Evolutionary conservation across 805 yeast genomes (phyloP), one percentile per base, ranked within the genome.

Genomic region (Starmerella bacillaris): DNA sequence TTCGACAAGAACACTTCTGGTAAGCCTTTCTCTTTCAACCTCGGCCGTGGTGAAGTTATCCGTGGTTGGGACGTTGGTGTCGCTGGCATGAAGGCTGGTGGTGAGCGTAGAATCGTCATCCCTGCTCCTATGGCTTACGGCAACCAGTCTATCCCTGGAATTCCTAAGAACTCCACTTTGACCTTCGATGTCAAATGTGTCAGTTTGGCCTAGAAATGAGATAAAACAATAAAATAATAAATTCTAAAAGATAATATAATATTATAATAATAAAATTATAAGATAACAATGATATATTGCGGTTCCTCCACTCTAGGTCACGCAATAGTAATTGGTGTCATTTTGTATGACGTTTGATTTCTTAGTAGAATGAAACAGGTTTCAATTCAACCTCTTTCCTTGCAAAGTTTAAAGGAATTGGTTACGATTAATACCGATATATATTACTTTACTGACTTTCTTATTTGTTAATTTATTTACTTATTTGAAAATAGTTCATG

Each of bases 21-120:
- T 53, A 86, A 82, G 67, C 98, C 99, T 54, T 89, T 89, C 60
- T 61, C 63, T 45, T 89, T 89, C 63, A 72, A 70, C 44, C 70
- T 89, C 50, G 98, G 98, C 53, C 78, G 77, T 59, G 98, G 96
- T 56, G 98, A 89, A 64, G 95, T 92, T 49, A 89, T 89, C 67
- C 80, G 80, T 61, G 98, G 96, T 46, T 89, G 94, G 80, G 99
- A 89, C 57, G 70, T 86, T 53, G 99, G 99, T 68, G 89, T 89
- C 51, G 83, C 86, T 40, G 96, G 96, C 57, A 84, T 89, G 95
- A 74, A 92, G 38, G 92, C 80, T 55, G 94, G 94, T 54, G 96
- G 96, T 56, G 98, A 89, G 70, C 84, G 98, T 70, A 75, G 96
- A 66, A 82, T 89, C 48, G 70, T 82, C 42, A 82, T 89, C 48